Evolutionary conservation across 2,329 filamentous ascomycete genomes (phyloP).

Genomic region (Aspergillus quadricinctus): DNA sequence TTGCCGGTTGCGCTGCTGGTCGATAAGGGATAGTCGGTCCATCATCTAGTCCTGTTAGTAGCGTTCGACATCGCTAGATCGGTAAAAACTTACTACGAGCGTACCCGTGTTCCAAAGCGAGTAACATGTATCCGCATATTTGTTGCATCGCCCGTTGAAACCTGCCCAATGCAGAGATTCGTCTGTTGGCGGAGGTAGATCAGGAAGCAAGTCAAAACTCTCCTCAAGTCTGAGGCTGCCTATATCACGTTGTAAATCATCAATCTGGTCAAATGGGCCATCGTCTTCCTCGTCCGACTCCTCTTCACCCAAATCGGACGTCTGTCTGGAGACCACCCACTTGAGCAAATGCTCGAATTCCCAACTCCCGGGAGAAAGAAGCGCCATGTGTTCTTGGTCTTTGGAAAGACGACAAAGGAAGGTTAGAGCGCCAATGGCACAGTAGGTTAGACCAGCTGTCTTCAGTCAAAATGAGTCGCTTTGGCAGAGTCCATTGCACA

Average conservation of each 20-base stretch:
- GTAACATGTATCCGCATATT: slow-evolving; percentile 92
- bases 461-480: slow-evolving; percentile 12
- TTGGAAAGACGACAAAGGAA: slow-evolving; percentile 63
- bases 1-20: slow-evolving; percentile 58
- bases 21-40: slow-evolving; percentile 54
- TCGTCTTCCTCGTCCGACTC: slow-evolving; percentile 43
- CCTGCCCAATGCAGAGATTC: slow-evolving; percentile 56
- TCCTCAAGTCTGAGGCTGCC: slow-evolving; percentile 19
- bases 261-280: slow-evolving; percentile 8
- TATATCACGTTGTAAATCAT: slow-evolving; percentile 1
- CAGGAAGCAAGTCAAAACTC: slow-evolving; percentile 24
- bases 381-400: slow-evolving; percentile 16
- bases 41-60: slow-evolving; percentile 50
- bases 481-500: slow-evolving; percentile 18
- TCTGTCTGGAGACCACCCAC: slow-evolving; percentile 64
- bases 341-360: slow-evolving; percentile 37
- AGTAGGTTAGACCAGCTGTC: slow-evolving; percentile 84
- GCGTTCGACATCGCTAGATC: background rate
- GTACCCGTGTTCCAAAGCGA: slow-evolving; percentile 84
- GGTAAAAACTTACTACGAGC: slow-evolving; percentile 37
- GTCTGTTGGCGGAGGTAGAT: slow-evolving; percentile 16
- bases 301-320: slow-evolving; percentile 50
- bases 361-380: slow-evolving; percentile 24
- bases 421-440: slow-evolving; percentile 71
- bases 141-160: slow-evolving; percentile 88